These are phyloP conservation scores for Closterium sp. DNA, from an alignment of 139 green algal genomes.

Conservation along the genomic window DNA sequence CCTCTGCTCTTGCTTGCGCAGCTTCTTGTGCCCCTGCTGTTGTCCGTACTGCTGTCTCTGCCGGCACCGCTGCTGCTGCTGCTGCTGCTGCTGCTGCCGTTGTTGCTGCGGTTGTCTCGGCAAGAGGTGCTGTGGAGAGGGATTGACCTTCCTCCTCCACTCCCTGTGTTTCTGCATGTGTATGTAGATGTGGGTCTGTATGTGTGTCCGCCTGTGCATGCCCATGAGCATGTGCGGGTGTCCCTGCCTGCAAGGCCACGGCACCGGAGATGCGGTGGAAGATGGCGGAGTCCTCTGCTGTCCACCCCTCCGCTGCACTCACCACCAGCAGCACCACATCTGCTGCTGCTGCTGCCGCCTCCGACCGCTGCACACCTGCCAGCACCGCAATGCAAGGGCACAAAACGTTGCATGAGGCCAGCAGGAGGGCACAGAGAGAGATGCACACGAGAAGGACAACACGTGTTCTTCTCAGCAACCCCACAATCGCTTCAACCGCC, in stretches of 20 bases:
- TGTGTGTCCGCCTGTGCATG: not conserved
- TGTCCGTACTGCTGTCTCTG: not conserved
- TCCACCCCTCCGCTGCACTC: conserved; percentile 76
- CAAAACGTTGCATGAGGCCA: conserved; percentile 14
- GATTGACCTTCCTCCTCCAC: not conserved
- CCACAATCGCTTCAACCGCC: too few relatives aligned
- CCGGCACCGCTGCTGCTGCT: not conserved
- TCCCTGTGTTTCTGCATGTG: not conserved
- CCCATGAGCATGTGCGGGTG: not conserved
- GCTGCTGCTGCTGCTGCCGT: too few relatives aligned
- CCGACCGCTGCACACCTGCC: conserved; percentile 42
- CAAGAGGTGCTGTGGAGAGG: too few relatives aligned
- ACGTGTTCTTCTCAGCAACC: too few relatives aligned
- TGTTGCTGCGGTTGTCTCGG: too few relatives aligned
- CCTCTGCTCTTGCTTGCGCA: not conserved
- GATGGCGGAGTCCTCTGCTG: conserved; percentile 61
- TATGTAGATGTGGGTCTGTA: too few relatives aligned
- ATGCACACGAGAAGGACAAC: not conserved
- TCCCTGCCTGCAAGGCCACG: not conserved
- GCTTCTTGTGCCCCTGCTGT: not conserved
- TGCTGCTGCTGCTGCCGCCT: conserved; percentile 61
- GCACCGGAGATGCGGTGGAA: conserved; percentile 2
- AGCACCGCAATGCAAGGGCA: conserved; percentile 21
- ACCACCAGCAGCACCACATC: conserved; percentile 87
- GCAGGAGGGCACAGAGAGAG: not conserved